A percentile compares a stretch with the other conserved stretches of the same genome.
Conservation (phyloP, 1,139 yeast species). For the Pichia norvegensis region DNA sequence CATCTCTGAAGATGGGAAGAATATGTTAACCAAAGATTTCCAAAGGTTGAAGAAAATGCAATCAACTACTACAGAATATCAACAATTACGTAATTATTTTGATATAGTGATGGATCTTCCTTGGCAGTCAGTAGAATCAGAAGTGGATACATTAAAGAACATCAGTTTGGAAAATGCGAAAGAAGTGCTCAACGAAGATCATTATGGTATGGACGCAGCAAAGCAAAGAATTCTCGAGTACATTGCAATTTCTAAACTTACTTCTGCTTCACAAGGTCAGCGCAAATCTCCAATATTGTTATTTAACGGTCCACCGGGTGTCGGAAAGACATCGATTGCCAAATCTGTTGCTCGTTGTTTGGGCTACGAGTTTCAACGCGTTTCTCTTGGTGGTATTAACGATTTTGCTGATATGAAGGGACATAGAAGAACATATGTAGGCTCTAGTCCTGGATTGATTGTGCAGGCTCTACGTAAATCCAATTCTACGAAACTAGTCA, state of each 20-base stretch:
- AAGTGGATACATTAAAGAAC: conserved; percentile 19
- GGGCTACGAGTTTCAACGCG: conserved; percentile 72
- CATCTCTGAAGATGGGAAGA: conserved; percentile 44
- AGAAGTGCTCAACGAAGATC: conserved; percentile 64
- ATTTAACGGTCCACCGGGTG: conserved; percentile 93
- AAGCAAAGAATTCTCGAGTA: conserved; percentile 78
- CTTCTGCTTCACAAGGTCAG: neutral
- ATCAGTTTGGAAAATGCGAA: conserved; percentile 52
- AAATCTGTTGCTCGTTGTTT: conserved; percentile 77
- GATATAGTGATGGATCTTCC: conserved; percentile 68
- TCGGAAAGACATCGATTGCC: conserved; percentile 87
- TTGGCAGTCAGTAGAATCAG: conserved; percentile 33
- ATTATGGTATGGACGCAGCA: conserved; percentile 75
- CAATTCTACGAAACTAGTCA: conserved; percentile 81
- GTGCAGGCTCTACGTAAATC: conserved; percentile 74
- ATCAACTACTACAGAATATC: conserved; percentile 66
- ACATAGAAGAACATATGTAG: conserved; percentile 87
- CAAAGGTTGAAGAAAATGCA: conserved; percentile 56
- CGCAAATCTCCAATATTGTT: conserved; percentile 60
- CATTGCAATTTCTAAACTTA: conserved; percentile 63
- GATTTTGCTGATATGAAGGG: conserved; percentile 92
- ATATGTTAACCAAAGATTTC: conserved; percentile 55
- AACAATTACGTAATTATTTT: conserved; percentile 61
- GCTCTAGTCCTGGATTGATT: conserved; percentile 87
- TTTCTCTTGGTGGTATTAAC: conserved; percentile 81